Evolutionary conservation across 495 filamentous ascomycete genomes (phyloP).

Genomic region (Annulohypoxylon stygium): DNA sequence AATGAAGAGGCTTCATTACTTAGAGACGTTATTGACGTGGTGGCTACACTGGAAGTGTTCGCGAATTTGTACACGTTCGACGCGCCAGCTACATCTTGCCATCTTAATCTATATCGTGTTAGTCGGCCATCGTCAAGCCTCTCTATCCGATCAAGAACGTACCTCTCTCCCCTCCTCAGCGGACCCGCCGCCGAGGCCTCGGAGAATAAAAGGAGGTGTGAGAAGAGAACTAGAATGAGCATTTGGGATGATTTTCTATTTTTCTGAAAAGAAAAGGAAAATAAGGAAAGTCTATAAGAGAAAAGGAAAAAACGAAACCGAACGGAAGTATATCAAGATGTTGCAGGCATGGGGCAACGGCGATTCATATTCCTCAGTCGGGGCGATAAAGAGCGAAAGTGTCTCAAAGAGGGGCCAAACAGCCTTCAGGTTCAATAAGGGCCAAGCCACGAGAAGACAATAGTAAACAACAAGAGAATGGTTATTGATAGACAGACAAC

Average conservation of each 20-base stretch:
- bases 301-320: slow-evolving; percentile 33
- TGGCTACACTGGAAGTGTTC: slow-evolving; percentile 36
- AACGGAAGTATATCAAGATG: slow-evolving; percentile 30
- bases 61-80: slow-evolving; percentile 41
- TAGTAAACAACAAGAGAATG: slow-evolving; percentile 41
- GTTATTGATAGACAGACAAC: slow-evolving; percentile 15
- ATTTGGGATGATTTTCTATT: slow-evolving; percentile 36
- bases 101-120: slow-evolving; percentile 40
- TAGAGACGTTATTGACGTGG: slow-evolving; percentile 27
- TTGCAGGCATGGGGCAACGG: slow-evolving; percentile 28
- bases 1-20: slow-evolving; percentile 29
- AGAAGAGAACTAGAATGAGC: slow-evolving; percentile 47
- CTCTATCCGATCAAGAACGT: slow-evolving; percentile 27
- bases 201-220: slow-evolving; percentile 49
- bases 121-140: slow-evolving; percentile 25
- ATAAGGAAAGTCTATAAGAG: slow-evolving; percentile 10
- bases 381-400: slow-evolving; percentile 42
- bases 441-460: slow-evolving; percentile 15
- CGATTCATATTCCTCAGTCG: slow-evolving; percentile 46
- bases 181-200: slow-evolving; percentile 51
- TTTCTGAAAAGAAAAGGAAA: slow-evolving; percentile 24
- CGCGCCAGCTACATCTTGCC: slow-evolving; percentile 23
- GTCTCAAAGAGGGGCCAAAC: slow-evolving; percentile 35
- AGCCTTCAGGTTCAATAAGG: slow-evolving; percentile 37
- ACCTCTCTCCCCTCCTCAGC: slow-evolving; percentile 49